These are phyloP conservation scores for Verticillium nubilum DNA, from an alignment of 2,329 filamentous ascomycete genomes.

Conservation along the genomic window DNA sequence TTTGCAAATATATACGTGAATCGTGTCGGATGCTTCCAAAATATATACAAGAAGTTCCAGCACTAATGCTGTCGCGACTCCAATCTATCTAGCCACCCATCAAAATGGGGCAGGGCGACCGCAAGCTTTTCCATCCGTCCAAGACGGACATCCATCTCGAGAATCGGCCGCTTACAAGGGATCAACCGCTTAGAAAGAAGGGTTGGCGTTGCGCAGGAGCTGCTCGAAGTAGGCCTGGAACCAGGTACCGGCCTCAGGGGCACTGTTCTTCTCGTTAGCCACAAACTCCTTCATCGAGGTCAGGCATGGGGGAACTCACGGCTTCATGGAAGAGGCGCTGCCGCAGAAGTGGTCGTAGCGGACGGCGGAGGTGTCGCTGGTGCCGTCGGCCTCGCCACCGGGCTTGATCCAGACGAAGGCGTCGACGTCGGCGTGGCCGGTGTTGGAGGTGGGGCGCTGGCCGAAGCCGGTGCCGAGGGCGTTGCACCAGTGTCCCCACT, in stretches of 20 bases:
- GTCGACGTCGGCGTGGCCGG: slow-evolving; percentile 52
- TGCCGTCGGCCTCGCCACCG: slow-evolving; percentile 52
- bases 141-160: not conserved
- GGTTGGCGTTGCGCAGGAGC: slow-evolving; percentile 50
- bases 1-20: not conserved
- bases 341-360: slow-evolving; percentile 53
- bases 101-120: not conserved
- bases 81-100: not conserved
- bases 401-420: slow-evolving; percentile 70
- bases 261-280: slow-evolving; percentile 16
- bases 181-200: slow-evolving; percentile 29
- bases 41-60: not conserved
- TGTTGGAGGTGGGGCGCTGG: slow-evolving; percentile 56
- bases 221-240: slow-evolving; percentile 57
- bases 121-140: not conserved
- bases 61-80: not conserved
- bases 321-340: slow-evolving; percentile 48
- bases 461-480: slow-evolving; percentile 59
- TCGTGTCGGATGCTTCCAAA: not conserved
- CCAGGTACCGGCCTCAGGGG: slow-evolving; percentile 66
- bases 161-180: too few species aligned
- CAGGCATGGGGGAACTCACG: slow-evolving; percentile 28
- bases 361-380: slow-evolving; percentile 38
- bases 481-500: slow-evolving; percentile 67
- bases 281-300: not conserved